Evolutionary conservation across 1,139 yeast species (phyloP).

Genomic region (Yamadazyma dushanensis): DNA sequence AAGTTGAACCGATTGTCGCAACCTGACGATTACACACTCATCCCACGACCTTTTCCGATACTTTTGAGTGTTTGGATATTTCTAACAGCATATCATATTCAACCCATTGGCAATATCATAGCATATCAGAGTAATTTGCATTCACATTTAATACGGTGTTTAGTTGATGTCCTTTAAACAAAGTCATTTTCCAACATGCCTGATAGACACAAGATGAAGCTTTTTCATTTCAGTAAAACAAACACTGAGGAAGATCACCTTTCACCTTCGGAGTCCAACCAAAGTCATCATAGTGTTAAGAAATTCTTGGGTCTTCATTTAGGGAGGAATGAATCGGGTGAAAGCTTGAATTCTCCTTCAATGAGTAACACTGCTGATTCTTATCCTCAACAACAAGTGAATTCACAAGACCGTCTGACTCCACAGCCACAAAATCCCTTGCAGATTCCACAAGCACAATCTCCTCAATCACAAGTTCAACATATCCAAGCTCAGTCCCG

Average conservation of each 20-base stretch:
- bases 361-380: conserved; percentile 25
- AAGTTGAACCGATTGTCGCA: too few relatives aligned
- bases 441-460: neutral
- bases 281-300: conserved; percentile 24
- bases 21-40: too few relatives aligned
- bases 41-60: too few relatives aligned
- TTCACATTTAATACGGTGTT: too few relatives aligned
- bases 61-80: too few relatives aligned
- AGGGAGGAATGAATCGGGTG: conserved; percentile 41
- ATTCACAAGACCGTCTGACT: conserved; percentile 1
- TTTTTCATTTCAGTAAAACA: conserved; percentile 35
- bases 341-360: conserved; percentile 34
- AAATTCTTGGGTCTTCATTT: conserved; percentile 40
- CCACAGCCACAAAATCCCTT: neutral
- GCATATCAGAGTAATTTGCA: too few relatives aligned
- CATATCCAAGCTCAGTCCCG: conserved; percentile 16
- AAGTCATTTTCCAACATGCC: conserved; percentile 30
- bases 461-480: conserved; percentile 8
- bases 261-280: conserved; percentile 37
- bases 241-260: conserved; percentile 27
- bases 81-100: too few relatives aligned
- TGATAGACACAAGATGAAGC: conserved; percentile 47
- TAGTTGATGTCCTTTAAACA: neutral
- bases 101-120: too few relatives aligned
- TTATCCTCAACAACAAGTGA: neutral